phyloP scores from a whole-genome alignment of 352 stramenopile genomes.

The Globisporangium orthogonon region DNA sequence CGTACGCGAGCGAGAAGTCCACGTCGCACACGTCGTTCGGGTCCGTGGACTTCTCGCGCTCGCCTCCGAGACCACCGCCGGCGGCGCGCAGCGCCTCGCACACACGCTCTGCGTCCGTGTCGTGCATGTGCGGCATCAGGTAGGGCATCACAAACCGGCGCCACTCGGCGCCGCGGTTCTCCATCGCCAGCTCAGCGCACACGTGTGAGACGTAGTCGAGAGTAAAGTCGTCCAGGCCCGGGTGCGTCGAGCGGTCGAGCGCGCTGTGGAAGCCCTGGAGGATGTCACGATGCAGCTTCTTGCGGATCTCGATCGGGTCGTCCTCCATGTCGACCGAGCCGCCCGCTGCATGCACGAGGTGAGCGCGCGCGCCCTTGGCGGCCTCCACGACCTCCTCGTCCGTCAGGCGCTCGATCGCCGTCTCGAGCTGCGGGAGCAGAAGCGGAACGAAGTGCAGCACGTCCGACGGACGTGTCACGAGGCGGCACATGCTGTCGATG shows the following conservation, averaged over 20 bases:
- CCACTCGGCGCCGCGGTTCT: not conserved
- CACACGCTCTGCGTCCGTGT: constrained; percentile 39
- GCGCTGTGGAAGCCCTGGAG: constrained; percentile 34
- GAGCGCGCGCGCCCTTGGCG: too few relatives aligned
- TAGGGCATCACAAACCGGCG: constrained; percentile 41
- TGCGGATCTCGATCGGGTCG: too few relatives aligned
- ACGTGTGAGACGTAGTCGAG: too few relatives aligned
- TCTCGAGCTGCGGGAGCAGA: constrained; percentile 74
- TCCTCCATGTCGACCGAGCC: too few relatives aligned
- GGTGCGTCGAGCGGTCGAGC: constrained; percentile 22
- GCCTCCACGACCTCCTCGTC: constrained; percentile 28
- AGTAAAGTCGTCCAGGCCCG: too few relatives aligned
- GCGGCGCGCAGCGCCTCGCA: constrained; percentile 44
- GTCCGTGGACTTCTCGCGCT: constrained; percentile 14
- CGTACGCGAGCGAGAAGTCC: too few relatives aligned
- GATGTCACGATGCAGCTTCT: constrained; percentile 30
- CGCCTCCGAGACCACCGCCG: constrained; percentile 41
- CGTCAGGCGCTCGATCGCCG: constrained; percentile 87
- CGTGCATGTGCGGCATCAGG: constrained; percentile 48
- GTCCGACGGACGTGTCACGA: constrained; percentile 21
- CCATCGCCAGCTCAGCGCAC: too few relatives aligned
- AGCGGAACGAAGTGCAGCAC: too few relatives aligned
- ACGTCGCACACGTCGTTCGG: too few relatives aligned
- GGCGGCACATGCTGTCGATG: too few relatives aligned
- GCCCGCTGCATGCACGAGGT: too few relatives aligned